A percentile compares a stretch with the other conserved stretches of the same genome.
These are phyloP conservation scores for Margaritispora aquatica DNA, from an alignment of 495 filamentous ascomycete species.

Conservation along the genomic window DNA sequence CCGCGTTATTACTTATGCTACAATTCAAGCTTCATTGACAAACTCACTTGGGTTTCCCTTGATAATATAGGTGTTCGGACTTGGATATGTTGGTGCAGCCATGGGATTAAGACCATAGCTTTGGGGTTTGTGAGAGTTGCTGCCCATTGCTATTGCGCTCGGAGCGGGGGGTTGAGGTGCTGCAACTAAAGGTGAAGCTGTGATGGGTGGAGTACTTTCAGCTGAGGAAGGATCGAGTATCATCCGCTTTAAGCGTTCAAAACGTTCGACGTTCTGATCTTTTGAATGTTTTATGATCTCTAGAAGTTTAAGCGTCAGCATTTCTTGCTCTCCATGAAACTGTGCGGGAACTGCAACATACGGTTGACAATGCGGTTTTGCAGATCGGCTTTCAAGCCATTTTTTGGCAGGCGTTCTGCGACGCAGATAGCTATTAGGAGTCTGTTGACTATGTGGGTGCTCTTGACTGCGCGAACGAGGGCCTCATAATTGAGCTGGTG, in stretches of 20 bases:
- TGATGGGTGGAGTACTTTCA: neutral
- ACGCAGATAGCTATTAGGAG: slow-evolving; percentile 70
- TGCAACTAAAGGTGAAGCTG: neutral
- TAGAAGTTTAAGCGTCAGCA: neutral
- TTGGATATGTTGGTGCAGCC: neutral
- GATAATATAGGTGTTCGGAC: neutral
- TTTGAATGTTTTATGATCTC: neutral
- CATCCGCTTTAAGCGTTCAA: slow-evolving; percentile 29
- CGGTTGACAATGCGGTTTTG: slow-evolving; percentile 70
- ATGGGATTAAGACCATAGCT: neutral
- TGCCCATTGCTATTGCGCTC: neutral
- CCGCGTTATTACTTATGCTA: slow-evolving; percentile 1
- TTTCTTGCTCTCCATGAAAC: neutral
- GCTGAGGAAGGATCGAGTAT: slow-evolving; percentile 25
- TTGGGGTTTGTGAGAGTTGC: neutral
- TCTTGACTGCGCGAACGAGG: slow-evolving; percentile 28
- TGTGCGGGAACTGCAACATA: slow-evolving; percentile 39
- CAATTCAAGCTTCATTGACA: neutral
- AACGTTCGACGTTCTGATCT: slow-evolving; percentile 27
- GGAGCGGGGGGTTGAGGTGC: neutral
- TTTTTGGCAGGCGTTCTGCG: slow-evolving; percentile 60
- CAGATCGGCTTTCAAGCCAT: slow-evolving; percentile 74
- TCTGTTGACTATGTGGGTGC: slow-evolving; percentile 48
- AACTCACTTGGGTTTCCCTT: slow-evolving; percentile 5
- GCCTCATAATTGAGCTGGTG: slow-evolving; percentile 39